Evolutionary conservation across 2,329 filamentous ascomycete species (phyloP).

Genomic region (Tolypocladium cylindrosporum): DNA sequence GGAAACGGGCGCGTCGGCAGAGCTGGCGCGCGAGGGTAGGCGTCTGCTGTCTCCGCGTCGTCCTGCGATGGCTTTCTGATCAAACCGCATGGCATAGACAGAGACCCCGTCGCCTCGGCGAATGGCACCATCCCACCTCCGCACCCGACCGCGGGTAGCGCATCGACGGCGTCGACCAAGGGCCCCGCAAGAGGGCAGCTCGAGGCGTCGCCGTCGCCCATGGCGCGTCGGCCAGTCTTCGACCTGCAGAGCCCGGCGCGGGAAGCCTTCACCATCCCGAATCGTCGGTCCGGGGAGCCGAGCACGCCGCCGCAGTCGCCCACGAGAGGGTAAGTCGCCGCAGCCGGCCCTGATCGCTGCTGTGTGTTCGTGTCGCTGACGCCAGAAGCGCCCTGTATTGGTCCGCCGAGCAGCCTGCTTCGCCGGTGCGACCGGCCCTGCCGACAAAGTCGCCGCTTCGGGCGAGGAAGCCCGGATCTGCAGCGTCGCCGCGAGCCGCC

Average conservation of each 20-base stretch:
- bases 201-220: background rate
- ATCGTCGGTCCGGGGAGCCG: slow-evolving; percentile 9
- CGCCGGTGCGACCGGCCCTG: slow-evolving; percentile 1
- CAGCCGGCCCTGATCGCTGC: too few species aligned
- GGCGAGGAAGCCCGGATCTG: background rate
- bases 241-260: background rate
- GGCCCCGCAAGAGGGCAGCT: background rate
- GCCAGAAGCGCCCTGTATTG: slow-evolving; percentile 1
- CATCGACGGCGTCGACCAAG: background rate
- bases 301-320: slow-evolving; percentile 18
- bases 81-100: background rate
- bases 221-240: background rate
- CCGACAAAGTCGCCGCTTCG: slow-evolving; percentile 7
- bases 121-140: background rate
- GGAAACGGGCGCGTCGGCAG: background rate
- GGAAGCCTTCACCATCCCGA: slow-evolving; percentile 1
- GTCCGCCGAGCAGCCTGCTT: background rate
- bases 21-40: background rate
- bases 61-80: background rate
- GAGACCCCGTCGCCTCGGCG: slow-evolving; percentile 1
- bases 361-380: background rate
- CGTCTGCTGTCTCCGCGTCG: too few species aligned
- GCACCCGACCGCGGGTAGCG: background rate
- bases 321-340: slow-evolving; percentile 13
- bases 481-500: background rate